A percentile compares a stretch with the other conserved stretches of the same genome.
Evolutionary conservation across 2,329 filamentous ascomycete genomes (phyloP).

Genomic region (Verticillium longisporum): DNA sequence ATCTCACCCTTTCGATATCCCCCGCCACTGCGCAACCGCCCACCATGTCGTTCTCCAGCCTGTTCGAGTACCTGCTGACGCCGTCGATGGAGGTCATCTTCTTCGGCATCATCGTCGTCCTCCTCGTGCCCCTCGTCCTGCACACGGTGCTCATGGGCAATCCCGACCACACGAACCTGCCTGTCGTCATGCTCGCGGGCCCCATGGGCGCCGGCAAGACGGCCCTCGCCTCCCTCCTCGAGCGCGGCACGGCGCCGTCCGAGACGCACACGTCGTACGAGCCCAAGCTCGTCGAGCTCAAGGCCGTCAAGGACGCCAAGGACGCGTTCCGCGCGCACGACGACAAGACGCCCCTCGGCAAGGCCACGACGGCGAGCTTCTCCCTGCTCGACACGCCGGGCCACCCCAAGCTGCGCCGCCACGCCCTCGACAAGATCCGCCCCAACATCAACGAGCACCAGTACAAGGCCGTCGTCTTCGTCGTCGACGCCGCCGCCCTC

Average conservation of each 20-base stretch:
- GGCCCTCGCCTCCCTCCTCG: conserved; percentile 66
- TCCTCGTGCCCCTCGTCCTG: conserved; percentile 69
- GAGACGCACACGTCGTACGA: conserved; percentile 51
- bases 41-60: conserved; percentile 30
- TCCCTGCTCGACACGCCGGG: conserved; percentile 80
- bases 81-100: conserved; percentile 57
- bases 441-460: conserved; percentile 42
- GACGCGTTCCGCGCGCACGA: conserved; percentile 40
- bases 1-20: conserved; percentile 6
- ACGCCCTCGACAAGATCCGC: conserved; percentile 43
- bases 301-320: conserved; percentile 38
- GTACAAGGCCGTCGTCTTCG: conserved; percentile 71
- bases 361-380: neutral
- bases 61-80: conserved; percentile 48
- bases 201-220: conserved; percentile 85
- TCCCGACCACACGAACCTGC: conserved; percentile 59
- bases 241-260: conserved; percentile 38
- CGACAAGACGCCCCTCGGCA: conserved; percentile 4
- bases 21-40: conserved; percentile 4
- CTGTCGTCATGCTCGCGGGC: conserved; percentile 74
- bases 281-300: conserved; percentile 46
- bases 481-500: conserved; percentile 77
- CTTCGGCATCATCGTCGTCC: conserved; percentile 61
- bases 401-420: conserved; percentile 82
- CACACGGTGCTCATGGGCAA: conserved; percentile 68